Conservation (phyloP, 192 early-diverging fungal genomes). For the Backusella sp. region DNA sequence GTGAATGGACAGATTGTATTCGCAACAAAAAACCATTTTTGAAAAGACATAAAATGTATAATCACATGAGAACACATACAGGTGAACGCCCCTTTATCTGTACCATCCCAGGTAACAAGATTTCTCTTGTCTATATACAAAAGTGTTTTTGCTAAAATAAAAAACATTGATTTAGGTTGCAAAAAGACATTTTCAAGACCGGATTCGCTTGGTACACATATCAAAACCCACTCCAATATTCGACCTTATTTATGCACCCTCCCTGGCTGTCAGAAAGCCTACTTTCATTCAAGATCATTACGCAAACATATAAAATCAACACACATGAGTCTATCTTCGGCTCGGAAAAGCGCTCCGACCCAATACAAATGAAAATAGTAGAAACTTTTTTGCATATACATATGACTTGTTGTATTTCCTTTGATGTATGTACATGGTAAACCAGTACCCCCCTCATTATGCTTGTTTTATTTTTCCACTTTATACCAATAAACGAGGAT, state of each 20-base stretch:
- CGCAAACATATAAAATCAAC: slow-evolving; percentile 54
- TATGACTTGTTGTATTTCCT: not conserved
- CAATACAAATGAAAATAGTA: not conserved
- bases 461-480: too few species aligned
- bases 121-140: not conserved
- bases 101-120: slow-evolving; percentile 34
- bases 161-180: slow-evolving; percentile 41
- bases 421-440: not conserved
- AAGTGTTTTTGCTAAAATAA: not conserved
- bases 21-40: slow-evolving; percentile 58
- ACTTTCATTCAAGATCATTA: slow-evolving; percentile 57
- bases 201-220: slow-evolving; percentile 65
- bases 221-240: slow-evolving; percentile 53
- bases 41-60: slow-evolving; percentile 65
- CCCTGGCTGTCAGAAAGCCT: slow-evolving; percentile 53
- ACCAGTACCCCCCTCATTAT: not conserved
- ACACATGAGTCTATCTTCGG: slow-evolving; percentile 7
- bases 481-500: too few species aligned
- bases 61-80: slow-evolving; percentile 71
- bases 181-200: slow-evolving; percentile 70
- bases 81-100: slow-evolving; percentile 74
- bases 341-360: not conserved
- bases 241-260: slow-evolving; percentile 49
- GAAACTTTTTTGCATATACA: not conserved
- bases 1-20: slow-evolving; percentile 46